Evolutionary conservation across 1,284 basidiomycete genomes (phyloP).

Genomic region (Rugosomyces carneus): DNA sequence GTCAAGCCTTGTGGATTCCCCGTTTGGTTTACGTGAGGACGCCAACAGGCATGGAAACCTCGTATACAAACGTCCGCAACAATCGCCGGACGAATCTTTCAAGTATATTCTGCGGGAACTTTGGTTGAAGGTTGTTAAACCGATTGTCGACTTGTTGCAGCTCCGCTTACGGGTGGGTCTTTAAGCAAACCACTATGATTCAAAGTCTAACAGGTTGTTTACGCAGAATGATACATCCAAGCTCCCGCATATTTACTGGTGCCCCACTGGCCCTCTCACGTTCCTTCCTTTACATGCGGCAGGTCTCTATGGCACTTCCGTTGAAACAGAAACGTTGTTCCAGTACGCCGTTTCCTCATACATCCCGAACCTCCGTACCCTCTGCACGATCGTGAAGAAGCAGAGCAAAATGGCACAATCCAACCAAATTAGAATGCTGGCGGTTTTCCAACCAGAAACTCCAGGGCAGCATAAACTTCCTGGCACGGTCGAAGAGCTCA

Average conservation of each 20-base stretch:
- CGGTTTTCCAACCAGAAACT: constrained; percentile 14
- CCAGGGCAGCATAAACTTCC: constrained; percentile 14
- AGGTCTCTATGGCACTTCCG: constrained; percentile 17
- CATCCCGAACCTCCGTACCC: constrained; percentile 15
- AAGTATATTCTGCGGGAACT: constrained; percentile 10
- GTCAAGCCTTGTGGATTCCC: constrained; percentile 11
- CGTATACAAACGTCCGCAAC: neutral
- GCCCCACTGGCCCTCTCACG: constrained; percentile 24
- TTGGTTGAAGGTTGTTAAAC: constrained; percentile 13
- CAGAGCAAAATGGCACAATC: neutral
- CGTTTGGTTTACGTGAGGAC: neutral
- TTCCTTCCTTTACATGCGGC: constrained; percentile 30
- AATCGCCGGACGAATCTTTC: constrained; percentile 6
- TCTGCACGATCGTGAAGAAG: constrained; percentile 7
- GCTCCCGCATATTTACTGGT: constrained; percentile 26
- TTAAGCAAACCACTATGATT: neutral
- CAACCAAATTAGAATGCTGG: constrained; percentile 10
- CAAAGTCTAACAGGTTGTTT: neutral
- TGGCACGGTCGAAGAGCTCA: constrained; percentile 5
- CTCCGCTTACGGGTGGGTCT: neutral
- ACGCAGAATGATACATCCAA: neutral
- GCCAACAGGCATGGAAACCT: constrained; percentile 4
- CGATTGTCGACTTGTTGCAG: constrained; percentile 6
- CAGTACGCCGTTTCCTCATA: constrained; percentile 8
- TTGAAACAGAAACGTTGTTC: neutral